Conservation (phyloP, 768 basidiomycete species). For the Amanita rimosa region DNA sequence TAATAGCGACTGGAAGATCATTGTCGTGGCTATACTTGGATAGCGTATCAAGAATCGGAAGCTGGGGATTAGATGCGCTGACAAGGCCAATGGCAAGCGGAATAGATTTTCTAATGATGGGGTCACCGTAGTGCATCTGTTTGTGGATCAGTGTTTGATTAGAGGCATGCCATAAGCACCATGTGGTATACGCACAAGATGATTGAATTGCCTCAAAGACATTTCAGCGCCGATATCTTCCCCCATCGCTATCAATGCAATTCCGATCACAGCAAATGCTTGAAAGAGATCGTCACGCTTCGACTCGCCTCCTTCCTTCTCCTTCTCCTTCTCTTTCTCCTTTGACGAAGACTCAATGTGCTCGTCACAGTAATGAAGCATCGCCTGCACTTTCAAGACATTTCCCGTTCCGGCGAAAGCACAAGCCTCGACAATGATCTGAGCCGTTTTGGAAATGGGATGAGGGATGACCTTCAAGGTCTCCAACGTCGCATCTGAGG, state of each 20-base stretch:
- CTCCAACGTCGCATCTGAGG: constrained; percentile 87
- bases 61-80: constrained; percentile 91
- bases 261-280: constrained; percentile 86
- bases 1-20: constrained; percentile 91
- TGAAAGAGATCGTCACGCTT: constrained; percentile 80
- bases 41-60: constrained; percentile 90
- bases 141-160: constrained; percentile 10
- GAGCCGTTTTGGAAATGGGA: constrained; percentile 82
- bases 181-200: constrained; percentile 79
- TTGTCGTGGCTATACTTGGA: constrained; percentile 99
- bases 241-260: constrained; percentile 94
- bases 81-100: constrained; percentile 93
- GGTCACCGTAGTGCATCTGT: constrained; percentile 99
- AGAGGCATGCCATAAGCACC: constrained; percentile 6
- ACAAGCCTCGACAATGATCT: constrained; percentile 87
- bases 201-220: constrained; percentile 96
- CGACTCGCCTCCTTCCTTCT: constrained; percentile 33
- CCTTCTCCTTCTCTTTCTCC: constrained; percentile 49
- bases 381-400: constrained; percentile 83
- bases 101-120: constrained; percentile 81
- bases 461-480: constrained; percentile 91
- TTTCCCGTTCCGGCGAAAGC: constrained; percentile 94
- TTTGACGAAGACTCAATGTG: constrained; percentile 55
- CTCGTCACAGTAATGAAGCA: constrained; percentile 91
- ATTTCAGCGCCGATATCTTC: constrained; percentile 97